Evolutionary conservation across 371 early-diverging fungal genomes (phyloP), one percentile per base, ranked within the genome.

Genomic region (Blastocladiella emersonii): DNA sequence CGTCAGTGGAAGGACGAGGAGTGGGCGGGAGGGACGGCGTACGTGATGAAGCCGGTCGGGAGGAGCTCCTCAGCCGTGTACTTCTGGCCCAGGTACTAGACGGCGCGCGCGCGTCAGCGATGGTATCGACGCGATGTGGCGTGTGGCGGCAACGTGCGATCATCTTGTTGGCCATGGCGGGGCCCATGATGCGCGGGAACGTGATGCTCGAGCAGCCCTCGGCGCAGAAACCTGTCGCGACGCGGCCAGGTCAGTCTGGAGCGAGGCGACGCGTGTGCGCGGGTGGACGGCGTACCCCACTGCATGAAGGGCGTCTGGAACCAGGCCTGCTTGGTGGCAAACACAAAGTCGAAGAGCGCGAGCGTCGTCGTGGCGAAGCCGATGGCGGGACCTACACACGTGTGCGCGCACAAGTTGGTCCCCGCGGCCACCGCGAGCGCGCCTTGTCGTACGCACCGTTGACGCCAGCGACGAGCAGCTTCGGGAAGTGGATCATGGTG

Each of bases 291-390:
- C 56, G 48, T 70, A 79, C 80, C 83, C 32, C 84, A 68, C 61
- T 82, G 75, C 85, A 85, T 85, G 64, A 84, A 85, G 21, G 85
- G 85, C n/a, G 84, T 83, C 35, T 64, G 69, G 66, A 83, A 85
- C 13, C 80, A 82, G 7, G 85, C 82, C 44, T 79, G 72, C 48
- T 82, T 82, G 12, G 77, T 75, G 1, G 84, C 63, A 62, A 85
- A 84, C 32, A 88, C 77, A 37, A 85, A 77, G 73, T 88, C 88
- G 65, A 81, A 85, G 19, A 86, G 79, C 8, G 82, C 83, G 39
- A 81, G 64, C 7, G 82, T 77, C 4, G 88, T 87, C 43, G 77
- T 79, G 44, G 78, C 87, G 67, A 85, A 84, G 44, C 87, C 87
- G 62, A 85, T 78, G 1, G 84, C 83, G 49, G 80, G 81, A 0